These are phyloP conservation scores for Boletus rubescentipes DNA, from an alignment of 768 basidiomycete species.

Conservation along the genomic window DNA sequence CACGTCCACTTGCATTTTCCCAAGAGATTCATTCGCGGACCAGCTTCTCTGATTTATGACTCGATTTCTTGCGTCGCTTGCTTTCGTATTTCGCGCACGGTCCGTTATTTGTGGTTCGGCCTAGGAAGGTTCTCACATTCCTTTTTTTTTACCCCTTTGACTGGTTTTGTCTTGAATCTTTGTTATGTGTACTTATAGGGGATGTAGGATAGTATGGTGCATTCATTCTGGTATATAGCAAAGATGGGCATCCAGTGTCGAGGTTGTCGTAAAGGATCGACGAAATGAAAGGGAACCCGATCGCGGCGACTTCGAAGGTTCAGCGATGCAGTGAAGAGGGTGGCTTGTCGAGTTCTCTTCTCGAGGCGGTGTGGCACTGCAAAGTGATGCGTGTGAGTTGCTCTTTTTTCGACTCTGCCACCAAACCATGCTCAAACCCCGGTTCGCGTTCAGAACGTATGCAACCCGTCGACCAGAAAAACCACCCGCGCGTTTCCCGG, in stretches of 20 bases:
- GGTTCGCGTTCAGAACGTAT: slow-evolving; percentile 36
- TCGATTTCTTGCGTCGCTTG: slow-evolving; percentile 24
- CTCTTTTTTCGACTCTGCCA: not conserved
- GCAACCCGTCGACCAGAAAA: slow-evolving; percentile 40
- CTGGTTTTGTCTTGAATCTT: slow-evolving; percentile 15
- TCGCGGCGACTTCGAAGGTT: too few species aligned
- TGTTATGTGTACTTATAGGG: slow-evolving; percentile 32
- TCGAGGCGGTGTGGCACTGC: not conserved
- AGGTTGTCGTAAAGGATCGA: slow-evolving; percentile 22
- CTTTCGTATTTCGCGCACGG: slow-evolving; percentile 24
- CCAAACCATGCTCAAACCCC: slow-evolving; percentile 22
- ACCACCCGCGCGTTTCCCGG: slow-evolving; percentile 55
- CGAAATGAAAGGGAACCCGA: too few species aligned
- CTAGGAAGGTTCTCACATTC: slow-evolving; percentile 4
- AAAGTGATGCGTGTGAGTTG: not conserved
- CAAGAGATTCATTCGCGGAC: slow-evolving; percentile 24
- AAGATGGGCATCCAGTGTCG: slow-evolving; percentile 2
- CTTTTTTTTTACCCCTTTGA: not conserved
- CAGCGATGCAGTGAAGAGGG: too few species aligned
- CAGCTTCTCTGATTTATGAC: slow-evolving; percentile 30
- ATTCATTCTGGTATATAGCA: slow-evolving; percentile 5
- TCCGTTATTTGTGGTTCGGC: slow-evolving; percentile 7
- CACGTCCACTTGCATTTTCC: slow-evolving; percentile 10
- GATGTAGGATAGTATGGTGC: slow-evolving; percentile 26
- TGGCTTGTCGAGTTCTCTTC: too few species aligned